Base-by-base conservation (phyloP, 495 filamentous ascomycete species). In the Penicillium soppii region DNA sequence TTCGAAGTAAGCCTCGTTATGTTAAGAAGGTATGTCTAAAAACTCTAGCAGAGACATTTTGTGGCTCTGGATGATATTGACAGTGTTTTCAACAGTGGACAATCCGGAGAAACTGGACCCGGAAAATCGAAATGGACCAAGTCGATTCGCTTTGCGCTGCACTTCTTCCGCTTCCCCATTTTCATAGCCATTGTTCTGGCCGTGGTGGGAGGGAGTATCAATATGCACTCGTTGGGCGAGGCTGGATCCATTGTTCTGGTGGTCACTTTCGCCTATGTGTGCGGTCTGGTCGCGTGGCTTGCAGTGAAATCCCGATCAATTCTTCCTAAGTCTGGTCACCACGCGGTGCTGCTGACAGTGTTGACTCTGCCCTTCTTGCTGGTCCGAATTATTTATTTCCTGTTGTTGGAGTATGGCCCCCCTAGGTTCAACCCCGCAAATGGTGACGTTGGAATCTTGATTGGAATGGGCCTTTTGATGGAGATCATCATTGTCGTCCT, bases 1-100 rank as follows among this genome's bases (percentile, higher is more conserved):
- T 67, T 71, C 38, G 68, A 71, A 57, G 63, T 69, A 23, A 69
- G 65, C 41, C 41, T 71, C 19, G 49, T 71, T 20, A 51, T 71
- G 43, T 39, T 71, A 35, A 45, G 61, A 56, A 61, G 63, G 68
- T 70, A 63, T 26, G 57, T 30, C 12, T 7, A 17, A 45, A 7
- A 3, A 25, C 8, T 20, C 2, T 13, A 15, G 7, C 10, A 7
- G 8, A 3, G 37, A 15, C 9, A 23, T 12, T 20, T 38, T 19
- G 7, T 38, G 17, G 36, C 4, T 17, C 4, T 9, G 29, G 21
- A 1, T 22, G 41, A 16, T 20, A 3, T 47, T 57, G 17, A 58
- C 32, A 26, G 0, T 21, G 6, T 19, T 21, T 22, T 12, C 17
- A 20, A 30, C 22, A 71, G 68, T 59, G 68, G 68, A 21, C 63